Base-by-base conservation (phyloP, 2,329 filamentous ascomycete genomes). In the Bipolaris zeicola region DNA sequence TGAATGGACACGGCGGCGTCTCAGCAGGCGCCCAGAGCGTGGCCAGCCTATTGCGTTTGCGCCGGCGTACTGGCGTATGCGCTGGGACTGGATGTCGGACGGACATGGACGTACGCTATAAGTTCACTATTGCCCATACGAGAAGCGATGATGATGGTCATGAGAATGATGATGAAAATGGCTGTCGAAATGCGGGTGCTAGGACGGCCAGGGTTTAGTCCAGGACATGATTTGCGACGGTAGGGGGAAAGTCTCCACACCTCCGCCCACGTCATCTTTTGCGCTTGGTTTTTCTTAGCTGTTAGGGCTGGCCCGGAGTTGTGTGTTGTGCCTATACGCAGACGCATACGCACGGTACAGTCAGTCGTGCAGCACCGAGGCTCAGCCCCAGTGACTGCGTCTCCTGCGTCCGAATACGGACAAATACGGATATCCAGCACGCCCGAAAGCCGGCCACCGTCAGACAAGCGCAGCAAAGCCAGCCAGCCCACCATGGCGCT, bases 401-500 rank as follows among this genome's bases (percentile, higher is more conserved):
- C 8, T 26, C 14, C 33, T 22, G 44, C 44, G 3, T 20, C 26
- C 42, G 24, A 10, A 31, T 16, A 31, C 42, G n/a, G 14, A 11
- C 42, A 31, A 38, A 10, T 18, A 24, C 41, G 41, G 22, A 43
- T 28, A n/a, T 24, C 41, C 13, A 43, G 5, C 18, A 20, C 50
- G 50, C n/a, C 50, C 50, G 50, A 43, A 43, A 7, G 6, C 22
- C 44, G 16, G 11, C 20, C 44, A 48, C 13, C 16, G 20, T 34
- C 46, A 18, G 6, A 31, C 22, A 14, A 11, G 20, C 48, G 13
- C 36, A 42, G 22, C 33, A 33, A n/a, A 28, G 13, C 7, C 45
- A 28, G 16, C 7, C 45, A 39, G 10, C 50, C 43, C 42, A 56
- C 36, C 58, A 73, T 72, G 68, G 64, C 70, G 39, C 67, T 73